Conservation (phyloP, 2,329 filamentous ascomycete genomes). For the Cadophora luteo-olivacea region DNA sequence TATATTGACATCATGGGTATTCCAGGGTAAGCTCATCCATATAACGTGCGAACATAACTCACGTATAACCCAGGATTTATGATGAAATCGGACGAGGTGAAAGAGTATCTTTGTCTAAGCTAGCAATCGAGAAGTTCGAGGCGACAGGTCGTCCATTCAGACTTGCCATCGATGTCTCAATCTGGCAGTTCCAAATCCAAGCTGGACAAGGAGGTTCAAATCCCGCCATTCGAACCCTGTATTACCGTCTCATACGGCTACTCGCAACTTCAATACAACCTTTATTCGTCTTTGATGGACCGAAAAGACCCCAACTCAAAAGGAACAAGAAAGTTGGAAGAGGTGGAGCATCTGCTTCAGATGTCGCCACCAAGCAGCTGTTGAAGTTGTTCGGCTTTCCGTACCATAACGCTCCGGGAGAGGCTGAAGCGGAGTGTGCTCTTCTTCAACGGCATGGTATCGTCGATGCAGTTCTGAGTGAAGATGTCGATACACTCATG, state of each 20-base stretch:
- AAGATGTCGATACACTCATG: constrained; percentile 98
- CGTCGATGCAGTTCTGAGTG: constrained; percentile 92
- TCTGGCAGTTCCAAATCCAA: constrained; percentile 96
- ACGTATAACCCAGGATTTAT: constrained; percentile 66
- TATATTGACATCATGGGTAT: constrained; percentile 61
- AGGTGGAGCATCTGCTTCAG: constrained; percentile 69
- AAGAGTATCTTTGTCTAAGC: constrained; percentile 80
- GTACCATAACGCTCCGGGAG: constrained; percentile 86
- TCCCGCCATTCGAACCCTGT: constrained; percentile 88
- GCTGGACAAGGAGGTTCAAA: constrained; percentile 86
- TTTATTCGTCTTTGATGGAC: constrained; percentile 90
- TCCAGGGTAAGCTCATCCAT: constrained; percentile 53
- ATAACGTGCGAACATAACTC: too few relatives aligned
- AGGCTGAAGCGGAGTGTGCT: constrained; percentile 96
- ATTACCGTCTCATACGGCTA: constrained; percentile 85
- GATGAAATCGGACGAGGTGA: constrained; percentile 84
- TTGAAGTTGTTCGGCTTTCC: constrained; percentile 86
- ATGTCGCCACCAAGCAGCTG: constrained; percentile 81
- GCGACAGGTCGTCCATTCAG: constrained; percentile 75
- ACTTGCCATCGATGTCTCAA: constrained; percentile 91
- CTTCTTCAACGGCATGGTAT: constrained; percentile 80
- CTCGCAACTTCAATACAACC: constrained; percentile 81
- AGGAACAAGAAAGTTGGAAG: constrained; percentile 77
- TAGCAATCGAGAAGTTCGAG: constrained; percentile 80
- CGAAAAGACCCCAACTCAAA: constrained; percentile 85